phyloP scores from a whole-genome alignment of 805 yeast species.

The Danielia oregonensis region DNA sequence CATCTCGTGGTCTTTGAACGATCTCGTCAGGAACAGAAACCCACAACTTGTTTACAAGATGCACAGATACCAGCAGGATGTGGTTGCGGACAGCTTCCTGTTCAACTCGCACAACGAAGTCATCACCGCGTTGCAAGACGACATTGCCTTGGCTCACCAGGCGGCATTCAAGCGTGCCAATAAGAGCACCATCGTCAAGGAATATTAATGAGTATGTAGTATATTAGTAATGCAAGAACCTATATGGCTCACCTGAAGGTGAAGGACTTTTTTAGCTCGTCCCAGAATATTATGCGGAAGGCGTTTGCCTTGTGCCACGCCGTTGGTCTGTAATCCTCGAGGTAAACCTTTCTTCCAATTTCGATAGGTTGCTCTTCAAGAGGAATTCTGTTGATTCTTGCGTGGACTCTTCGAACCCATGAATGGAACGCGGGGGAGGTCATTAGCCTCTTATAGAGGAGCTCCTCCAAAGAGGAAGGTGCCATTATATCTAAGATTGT shows the following conservation, averaged over 20 bases:
- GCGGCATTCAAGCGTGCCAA: slow-evolving; percentile 49
- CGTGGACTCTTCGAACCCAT: slow-evolving; percentile 61
- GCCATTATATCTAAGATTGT: not conserved
- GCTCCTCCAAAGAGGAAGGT: slow-evolving; percentile 12
- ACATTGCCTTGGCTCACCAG: slow-evolving; percentile 67
- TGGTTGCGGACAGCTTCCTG: slow-evolving; percentile 75
- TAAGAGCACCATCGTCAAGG: slow-evolving; percentile 2
- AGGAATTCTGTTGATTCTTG: slow-evolving; percentile 58
- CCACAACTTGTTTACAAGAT: slow-evolving; percentile 52
- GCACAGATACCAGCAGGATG: slow-evolving; percentile 54
- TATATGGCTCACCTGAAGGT: slow-evolving; percentile 43
- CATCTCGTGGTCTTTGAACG: slow-evolving; percentile 71
- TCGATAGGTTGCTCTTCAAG: slow-evolving; percentile 28
- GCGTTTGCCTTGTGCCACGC: slow-evolving; percentile 56
- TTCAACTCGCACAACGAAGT: slow-evolving; percentile 70
- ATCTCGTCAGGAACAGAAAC: slow-evolving; percentile 49
- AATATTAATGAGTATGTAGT: no score
- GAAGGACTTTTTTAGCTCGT: slow-evolving; percentile 55
- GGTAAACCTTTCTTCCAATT: slow-evolving; percentile 20
- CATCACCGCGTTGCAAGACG: slow-evolving; percentile 69
- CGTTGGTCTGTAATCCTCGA: slow-evolving; percentile 45
- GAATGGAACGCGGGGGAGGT: slow-evolving; percentile 56
- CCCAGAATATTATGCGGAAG: slow-evolving; percentile 52
- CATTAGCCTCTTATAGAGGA: slow-evolving; percentile 41
- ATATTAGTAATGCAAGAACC: no score